phyloP scores from a whole-genome alignment of 805 yeast species.

The Brettanomyces anomalus region DNA sequence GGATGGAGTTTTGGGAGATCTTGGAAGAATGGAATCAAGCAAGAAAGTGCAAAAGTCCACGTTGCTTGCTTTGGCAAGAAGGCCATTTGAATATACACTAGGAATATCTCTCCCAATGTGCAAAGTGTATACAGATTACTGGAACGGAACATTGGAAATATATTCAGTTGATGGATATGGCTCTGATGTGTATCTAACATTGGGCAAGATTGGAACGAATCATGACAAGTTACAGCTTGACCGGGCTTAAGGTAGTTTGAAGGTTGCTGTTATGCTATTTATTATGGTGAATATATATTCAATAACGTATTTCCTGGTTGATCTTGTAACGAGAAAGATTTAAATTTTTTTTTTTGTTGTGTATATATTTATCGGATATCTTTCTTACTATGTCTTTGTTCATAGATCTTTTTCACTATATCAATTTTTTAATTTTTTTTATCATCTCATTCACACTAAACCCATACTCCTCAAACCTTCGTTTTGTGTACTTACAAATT shows the following conservation, averaged over 20 bases:
- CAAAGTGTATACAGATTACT: slow-evolving; percentile 86
- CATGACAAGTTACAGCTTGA: slow-evolving; percentile 60
- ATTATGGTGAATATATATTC: background rate
- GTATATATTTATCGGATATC: too few species aligned
- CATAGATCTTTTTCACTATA: too few species aligned
- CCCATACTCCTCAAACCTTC: too few species aligned
- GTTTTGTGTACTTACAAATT: too few species aligned
- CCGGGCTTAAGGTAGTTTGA: slow-evolving; percentile 35
- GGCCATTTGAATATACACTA: slow-evolving; percentile 67
- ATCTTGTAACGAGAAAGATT: too few species aligned
- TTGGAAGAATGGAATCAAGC: slow-evolving; percentile 25
- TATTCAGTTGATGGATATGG: slow-evolving; percentile 87
- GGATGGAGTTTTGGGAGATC: slow-evolving; percentile 20
- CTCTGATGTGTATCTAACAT: slow-evolving; percentile 72
- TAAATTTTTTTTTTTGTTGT: too few species aligned
- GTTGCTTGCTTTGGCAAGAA: slow-evolving; percentile 51
- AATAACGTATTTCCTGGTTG: background rate
- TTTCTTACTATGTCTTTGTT: too few species aligned
- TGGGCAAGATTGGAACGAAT: slow-evolving; percentile 69
- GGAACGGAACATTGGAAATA: slow-evolving; percentile 88
- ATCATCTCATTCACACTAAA: too few species aligned
- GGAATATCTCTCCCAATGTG: slow-evolving; percentile 93
- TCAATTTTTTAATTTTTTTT: too few species aligned
- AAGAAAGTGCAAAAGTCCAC: slow-evolving; percentile 34
- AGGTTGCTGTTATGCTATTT: background rate